Percentiles rank a stretch among this genome's conserved stretches.
These are phyloP conservation scores for Moricandia arvensis DNA, from an alignment of 345 rosid species.

Conservation along the genomic window DNA sequence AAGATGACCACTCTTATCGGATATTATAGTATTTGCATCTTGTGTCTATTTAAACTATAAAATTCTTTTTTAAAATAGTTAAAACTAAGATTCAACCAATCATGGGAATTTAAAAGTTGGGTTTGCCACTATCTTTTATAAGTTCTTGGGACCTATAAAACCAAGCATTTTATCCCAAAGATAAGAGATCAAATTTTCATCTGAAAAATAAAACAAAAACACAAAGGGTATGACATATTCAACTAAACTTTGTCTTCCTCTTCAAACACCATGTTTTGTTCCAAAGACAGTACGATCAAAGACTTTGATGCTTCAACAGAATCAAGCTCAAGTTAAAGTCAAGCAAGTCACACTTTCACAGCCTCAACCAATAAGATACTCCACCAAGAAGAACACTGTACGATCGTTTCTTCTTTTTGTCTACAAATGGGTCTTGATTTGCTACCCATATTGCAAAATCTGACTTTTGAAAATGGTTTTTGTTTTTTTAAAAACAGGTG, in stretches of 20 bases:
- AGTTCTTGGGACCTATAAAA: slow-evolving; percentile 22
- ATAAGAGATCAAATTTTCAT: slow-evolving; percentile 30
- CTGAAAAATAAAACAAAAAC: not conserved
- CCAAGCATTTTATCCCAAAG: slow-evolving; percentile 16
- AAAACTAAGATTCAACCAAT: too few relatives aligned
- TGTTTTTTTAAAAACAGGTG: slow-evolving; percentile 41
- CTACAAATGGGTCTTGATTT: not conserved
- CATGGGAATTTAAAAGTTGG: not conserved
- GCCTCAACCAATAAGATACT: slow-evolving; percentile 54
- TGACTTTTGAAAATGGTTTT: not conserved
- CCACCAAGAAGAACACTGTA: slow-evolving; percentile 58
- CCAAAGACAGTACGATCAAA: too few relatives aligned
- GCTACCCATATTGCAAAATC: slow-evolving; percentile 15
- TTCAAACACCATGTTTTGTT: slow-evolving; percentile 33
- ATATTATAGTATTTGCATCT: too few relatives aligned
- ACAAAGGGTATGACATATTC: slow-evolving; percentile 37
- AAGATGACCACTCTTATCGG: too few relatives aligned
- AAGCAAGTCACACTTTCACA: slow-evolving; percentile 39
- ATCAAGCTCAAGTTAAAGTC: slow-evolving; percentile 29
- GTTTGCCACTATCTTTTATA: not conserved
- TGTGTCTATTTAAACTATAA: too few relatives aligned
- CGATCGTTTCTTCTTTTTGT: not conserved
- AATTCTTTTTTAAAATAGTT: too few relatives aligned
- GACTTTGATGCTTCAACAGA: slow-evolving; percentile 42
- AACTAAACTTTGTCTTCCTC: slow-evolving; percentile 38